Percentiles rank a stretch among this genome's conserved stretches.
Conservation (phyloP, 495 filamentous ascomycete species). For the Podospora tetraspora region DNA sequence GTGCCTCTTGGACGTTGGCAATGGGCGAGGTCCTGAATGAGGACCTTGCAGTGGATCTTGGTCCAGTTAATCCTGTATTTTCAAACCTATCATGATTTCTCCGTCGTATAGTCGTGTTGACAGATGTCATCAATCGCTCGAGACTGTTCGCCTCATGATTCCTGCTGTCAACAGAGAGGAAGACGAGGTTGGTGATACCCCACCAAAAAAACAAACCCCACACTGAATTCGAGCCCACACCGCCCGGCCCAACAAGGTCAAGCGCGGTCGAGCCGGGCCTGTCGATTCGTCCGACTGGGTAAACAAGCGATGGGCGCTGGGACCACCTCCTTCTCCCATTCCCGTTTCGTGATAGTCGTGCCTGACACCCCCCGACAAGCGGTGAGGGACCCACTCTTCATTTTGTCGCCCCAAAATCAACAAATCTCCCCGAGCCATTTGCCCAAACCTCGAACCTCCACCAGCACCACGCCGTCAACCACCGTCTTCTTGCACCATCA, state of each 20-base stretch:
- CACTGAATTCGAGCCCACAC: neutral
- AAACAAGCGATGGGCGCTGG: constrained; percentile 31
- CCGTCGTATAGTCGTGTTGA: neutral
- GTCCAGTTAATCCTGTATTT: neutral
- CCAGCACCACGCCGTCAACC: constrained; percentile 17
- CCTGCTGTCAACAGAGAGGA: neutral
- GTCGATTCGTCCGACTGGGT: constrained; percentile 15
- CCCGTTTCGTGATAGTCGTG: constrained; percentile 22
- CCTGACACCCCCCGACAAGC: constrained; percentile 31
- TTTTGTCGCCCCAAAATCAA: constrained; percentile 38
- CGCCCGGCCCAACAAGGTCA: constrained; percentile 6
- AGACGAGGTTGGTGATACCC: neutral
- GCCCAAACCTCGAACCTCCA: constrained; percentile 25
- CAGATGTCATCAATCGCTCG: neutral
- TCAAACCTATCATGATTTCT: neutral
- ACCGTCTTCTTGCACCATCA: constrained; percentile 15
- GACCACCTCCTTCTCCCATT: constrained; percentile 25
- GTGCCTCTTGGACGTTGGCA: neutral
- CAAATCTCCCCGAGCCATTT: constrained; percentile 26
- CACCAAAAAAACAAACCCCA: neutral
- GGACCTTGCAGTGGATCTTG: neutral
- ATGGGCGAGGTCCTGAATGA: neutral
- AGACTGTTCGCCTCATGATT: neutral
- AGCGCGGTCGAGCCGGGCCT: constrained; percentile 13
- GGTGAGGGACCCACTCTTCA: constrained; percentile 28